phyloP scores from a whole-genome alignment of 805 yeast species.

The Danielia oregonensis region DNA sequence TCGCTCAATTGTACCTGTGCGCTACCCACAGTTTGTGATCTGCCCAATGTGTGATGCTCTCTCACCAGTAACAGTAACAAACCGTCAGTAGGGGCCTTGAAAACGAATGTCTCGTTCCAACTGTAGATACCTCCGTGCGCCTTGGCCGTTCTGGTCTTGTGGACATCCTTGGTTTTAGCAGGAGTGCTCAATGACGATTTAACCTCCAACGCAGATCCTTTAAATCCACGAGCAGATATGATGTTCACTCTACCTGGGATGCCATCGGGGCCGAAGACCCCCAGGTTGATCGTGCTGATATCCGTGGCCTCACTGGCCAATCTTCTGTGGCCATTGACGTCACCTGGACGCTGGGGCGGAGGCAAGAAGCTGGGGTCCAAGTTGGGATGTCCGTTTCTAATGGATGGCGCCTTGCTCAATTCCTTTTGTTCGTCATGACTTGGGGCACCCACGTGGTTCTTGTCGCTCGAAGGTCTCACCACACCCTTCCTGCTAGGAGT shows the following conservation, averaged over 20 bases:
- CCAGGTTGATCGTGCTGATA: constrained; percentile 31
- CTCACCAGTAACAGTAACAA: constrained; percentile 57
- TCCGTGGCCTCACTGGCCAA: constrained; percentile 27
- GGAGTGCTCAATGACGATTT: constrained; percentile 48
- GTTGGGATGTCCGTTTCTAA: constrained; percentile 29
- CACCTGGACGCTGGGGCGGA: constrained; percentile 36
- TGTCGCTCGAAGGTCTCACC: constrained; percentile 1
- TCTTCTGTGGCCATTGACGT: constrained; percentile 16
- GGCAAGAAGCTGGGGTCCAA: constrained; percentile 30
- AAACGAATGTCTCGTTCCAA: constrained; percentile 64
- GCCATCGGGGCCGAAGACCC: constrained; percentile 32
- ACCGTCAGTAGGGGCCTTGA: constrained; percentile 63
- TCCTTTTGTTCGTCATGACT: constrained; percentile 12
- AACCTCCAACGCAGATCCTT: constrained; percentile 40
- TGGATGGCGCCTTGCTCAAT: constrained; percentile 11
- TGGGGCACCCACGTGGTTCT: constrained; percentile 13
- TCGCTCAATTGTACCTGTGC: constrained; percentile 52
- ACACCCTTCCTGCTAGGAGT: constrained; percentile 2
- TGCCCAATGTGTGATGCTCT: constrained; percentile 71
- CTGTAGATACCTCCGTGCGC: constrained; percentile 39
- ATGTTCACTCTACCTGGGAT: constrained; percentile 55
- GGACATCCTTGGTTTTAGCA: constrained; percentile 52
- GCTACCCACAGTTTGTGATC: constrained; percentile 60
- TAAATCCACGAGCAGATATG: constrained; percentile 43
- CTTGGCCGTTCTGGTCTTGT: constrained; percentile 61